These are phyloP conservation scores for Amanita jacksonii DNA, from an alignment of 768 basidiomycete genomes.

Conservation along the genomic window DNA sequence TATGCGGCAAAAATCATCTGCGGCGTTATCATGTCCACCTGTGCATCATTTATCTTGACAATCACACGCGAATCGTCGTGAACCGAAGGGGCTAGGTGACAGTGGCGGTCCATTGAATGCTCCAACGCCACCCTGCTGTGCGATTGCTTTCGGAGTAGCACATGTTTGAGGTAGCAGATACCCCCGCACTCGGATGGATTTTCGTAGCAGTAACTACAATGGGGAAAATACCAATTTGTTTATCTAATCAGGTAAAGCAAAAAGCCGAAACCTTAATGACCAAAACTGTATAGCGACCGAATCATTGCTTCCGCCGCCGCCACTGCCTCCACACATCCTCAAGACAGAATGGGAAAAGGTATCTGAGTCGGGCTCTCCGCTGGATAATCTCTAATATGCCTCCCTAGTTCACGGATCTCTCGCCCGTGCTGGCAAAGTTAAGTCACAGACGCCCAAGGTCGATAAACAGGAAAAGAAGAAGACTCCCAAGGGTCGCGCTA, in stretches of 20 bases:
- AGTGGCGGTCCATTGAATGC: no score
- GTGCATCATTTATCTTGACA: no score
- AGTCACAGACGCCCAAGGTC: conserved; percentile 96
- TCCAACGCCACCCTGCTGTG: no score
- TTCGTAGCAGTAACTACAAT: no score
- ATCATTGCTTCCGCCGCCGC: conserved; percentile 21
- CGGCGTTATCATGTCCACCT: no score
- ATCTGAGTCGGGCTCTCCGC: conserved; percentile 12
- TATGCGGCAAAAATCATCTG: no score
- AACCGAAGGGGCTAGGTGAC: no score
- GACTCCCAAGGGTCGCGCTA: conserved; percentile 92
- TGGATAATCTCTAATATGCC: background rate
- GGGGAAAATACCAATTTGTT: background rate
- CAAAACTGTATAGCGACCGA: conserved; percentile 33
- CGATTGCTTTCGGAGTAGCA: no score
- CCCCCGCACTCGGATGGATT: no score
- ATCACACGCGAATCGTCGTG: no score
- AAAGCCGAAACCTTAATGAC: conserved; percentile 16
- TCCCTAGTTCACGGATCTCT: conserved; percentile 94
- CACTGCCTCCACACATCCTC: conserved; percentile 34
- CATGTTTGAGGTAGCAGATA: no score
- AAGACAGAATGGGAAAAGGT: conserved; percentile 76
- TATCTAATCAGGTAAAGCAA: background rate
- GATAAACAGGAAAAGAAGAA: conserved; percentile 99
- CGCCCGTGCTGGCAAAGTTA: conserved; percentile 99